A percentile compares a stretch with the other conserved stretches of the same genome.
Conservation (phyloP, 257 asterid genomes). For the Euphrasia confusa region DNA sequence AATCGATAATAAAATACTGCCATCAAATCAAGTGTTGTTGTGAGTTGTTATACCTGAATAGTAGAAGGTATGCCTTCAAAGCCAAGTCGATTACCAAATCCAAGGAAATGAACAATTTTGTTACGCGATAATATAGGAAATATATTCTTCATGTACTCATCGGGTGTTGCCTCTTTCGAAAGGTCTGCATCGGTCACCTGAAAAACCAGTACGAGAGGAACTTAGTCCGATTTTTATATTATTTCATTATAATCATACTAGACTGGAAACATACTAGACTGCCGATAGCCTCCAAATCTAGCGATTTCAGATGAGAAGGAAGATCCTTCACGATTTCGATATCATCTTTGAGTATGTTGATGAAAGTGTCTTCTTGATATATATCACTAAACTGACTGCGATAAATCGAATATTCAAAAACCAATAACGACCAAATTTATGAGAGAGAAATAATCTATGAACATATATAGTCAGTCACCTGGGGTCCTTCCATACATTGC, state of each 20-base stretch:
- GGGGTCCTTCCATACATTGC: conserved; percentile 97
- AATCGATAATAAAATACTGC: neutral
- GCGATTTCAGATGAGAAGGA: conserved; percentile 55
- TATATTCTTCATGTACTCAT: conserved; percentile 54
- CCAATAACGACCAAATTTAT: neutral
- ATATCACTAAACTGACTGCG: conserved; percentile 86
- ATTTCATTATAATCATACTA: no score
- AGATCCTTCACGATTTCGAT: conserved; percentile 64
- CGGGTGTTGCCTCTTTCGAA: conserved; percentile 81
- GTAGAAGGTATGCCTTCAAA: conserved; percentile 72
- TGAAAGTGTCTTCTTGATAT: conserved; percentile 75
- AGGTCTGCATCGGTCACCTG: conserved; percentile 92
- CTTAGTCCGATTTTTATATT: conserved; percentile 1
- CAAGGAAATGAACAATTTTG: conserved; percentile 83
- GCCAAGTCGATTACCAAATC: conserved; percentile 90
- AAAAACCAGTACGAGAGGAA: conserved; percentile 22
- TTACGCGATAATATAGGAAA: conserved; percentile 61
- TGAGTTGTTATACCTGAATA: conserved; percentile 51
- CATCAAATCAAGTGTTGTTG: no score
- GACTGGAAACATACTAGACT: conserved; percentile 56
- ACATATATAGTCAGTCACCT: conserved; percentile 44
- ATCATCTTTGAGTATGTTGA: conserved; percentile 53
- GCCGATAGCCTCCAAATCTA: conserved; percentile 67
- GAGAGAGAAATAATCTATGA: neutral
- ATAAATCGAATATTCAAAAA: neutral